Evolutionary conservation across 2,329 filamentous ascomycete species (phyloP).

Genomic region (Calonectria pseudoreteaudii): DNA sequence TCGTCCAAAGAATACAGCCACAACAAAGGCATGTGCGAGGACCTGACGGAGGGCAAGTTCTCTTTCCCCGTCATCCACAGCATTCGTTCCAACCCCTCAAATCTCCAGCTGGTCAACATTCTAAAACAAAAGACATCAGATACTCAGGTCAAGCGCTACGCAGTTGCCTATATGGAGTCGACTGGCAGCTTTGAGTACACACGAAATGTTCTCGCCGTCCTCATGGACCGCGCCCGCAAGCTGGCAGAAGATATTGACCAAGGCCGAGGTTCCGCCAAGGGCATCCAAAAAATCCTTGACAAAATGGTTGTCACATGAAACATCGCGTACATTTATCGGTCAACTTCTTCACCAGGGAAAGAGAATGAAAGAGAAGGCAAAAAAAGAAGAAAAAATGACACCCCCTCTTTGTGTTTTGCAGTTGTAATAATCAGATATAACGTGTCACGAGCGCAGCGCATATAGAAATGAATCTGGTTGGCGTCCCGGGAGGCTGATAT

Average conservation of each 20-base stretch:
- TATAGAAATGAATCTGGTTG: slow-evolving; percentile 39
- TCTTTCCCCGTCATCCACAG: slow-evolving; percentile 95
- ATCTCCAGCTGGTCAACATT: slow-evolving; percentile 89
- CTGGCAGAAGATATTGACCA: slow-evolving; percentile 75
- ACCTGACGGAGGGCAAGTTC: slow-evolving; percentile 97
- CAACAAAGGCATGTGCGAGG: slow-evolving; percentile 95
- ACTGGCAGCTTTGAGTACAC: slow-evolving; percentile 93
- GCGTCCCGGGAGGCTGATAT: slow-evolving; percentile 30
- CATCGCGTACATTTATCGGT: not conserved
- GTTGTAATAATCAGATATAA: slow-evolving; percentile 28
- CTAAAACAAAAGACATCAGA: slow-evolving; percentile 90
- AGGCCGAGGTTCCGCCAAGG: slow-evolving; percentile 65
- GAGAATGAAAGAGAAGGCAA: not conserved
- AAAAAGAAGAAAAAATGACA: too few relatives aligned
- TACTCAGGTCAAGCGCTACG: slow-evolving; percentile 90
- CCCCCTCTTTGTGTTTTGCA: slow-evolving; percentile 2
- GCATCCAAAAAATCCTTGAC: slow-evolving; percentile 76
- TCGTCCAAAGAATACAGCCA: slow-evolving; percentile 78
- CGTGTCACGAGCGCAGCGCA: slow-evolving; percentile 38
- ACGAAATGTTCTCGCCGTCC: slow-evolving; percentile 71
- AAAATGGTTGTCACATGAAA: slow-evolving; percentile 63
- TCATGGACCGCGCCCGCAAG: slow-evolving; percentile 72
- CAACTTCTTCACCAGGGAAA: not conserved
- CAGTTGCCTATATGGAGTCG: slow-evolving; percentile 88
- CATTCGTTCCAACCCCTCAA: slow-evolving; percentile 80